Evolutionary conservation across 1,284 basidiomycete species (phyloP), one percentile per base, ranked within the genome.

Genomic region (Stygiomarasmius scandens): DNA sequence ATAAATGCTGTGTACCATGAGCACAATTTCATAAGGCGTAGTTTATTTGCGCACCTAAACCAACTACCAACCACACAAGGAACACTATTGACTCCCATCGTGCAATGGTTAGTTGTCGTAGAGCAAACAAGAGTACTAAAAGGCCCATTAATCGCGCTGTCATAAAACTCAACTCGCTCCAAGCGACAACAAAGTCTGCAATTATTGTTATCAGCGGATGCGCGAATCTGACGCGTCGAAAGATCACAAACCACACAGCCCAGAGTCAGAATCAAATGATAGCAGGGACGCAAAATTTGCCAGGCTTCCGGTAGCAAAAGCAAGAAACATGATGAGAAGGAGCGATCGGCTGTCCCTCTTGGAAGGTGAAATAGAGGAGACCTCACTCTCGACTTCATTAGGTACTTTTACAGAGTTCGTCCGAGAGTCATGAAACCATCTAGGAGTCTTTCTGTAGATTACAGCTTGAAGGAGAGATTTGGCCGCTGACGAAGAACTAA

Each of bases 131-230:
- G 29, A 84, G 66, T n/a, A 78, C 71, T 16, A 77, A 55, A 16
- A 83, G 63, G 2, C 78, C 80, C 29, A 80, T 66, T 6, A 83
- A 68, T 5, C 76, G 73, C 14, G 73, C 75, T 25, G 74, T 70
- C 57, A 79, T 74, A 10, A 74, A 71, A 2, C 81, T 71, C 68
- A 83, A 75, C 41, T 73, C 73, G 23, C 76, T 74, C 77, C 77
- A 81, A 1, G 80, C 79, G 27, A 83, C 68, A 1, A 81, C 69
- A 59, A 84, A 80, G 6, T 78, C 83, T 84, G 54, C 19, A 54
- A 29, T 29, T 29, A 5, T 5, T 1, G 14, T 14, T 22, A 27
- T 45, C 14, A 44, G 16, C 14, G 8, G 43, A 4, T 11, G 32
- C 2, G 2, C 23, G 25, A n/a, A 29, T 34, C 12, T 32, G 11